Percentiles rank a stretch among this genome's conserved stretches.
Conservation (phyloP, 306 rosid species). For the Cyamopsis tetragonoloba region DNA sequence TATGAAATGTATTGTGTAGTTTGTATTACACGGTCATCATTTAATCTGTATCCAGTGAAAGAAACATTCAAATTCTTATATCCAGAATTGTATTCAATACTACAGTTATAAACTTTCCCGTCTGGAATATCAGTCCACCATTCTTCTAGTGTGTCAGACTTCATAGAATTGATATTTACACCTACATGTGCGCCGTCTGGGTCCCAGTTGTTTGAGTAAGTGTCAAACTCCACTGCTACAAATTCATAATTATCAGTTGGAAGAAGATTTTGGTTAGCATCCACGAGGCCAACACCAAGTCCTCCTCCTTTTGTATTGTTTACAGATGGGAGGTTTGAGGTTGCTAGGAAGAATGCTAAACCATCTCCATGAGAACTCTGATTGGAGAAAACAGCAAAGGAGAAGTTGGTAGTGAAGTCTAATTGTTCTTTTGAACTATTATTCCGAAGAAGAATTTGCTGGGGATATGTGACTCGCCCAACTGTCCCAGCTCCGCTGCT, state of each 20-base stretch:
- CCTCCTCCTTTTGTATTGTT: background rate
- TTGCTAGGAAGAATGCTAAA: slow-evolving; percentile 44
- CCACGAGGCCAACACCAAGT: slow-evolving; percentile 27
- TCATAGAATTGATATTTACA: slow-evolving; percentile 19
- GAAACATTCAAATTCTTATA: background rate
- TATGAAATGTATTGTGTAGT: background rate
- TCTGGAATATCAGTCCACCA: slow-evolving; percentile 9
- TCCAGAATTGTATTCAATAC: background rate
- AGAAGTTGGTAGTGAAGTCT: slow-evolving; percentile 35
- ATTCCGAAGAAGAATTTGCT: slow-evolving; percentile 29
- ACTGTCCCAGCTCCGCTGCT: background rate
- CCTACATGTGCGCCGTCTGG: slow-evolving; percentile 22
- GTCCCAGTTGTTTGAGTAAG: slow-evolving; percentile 13
- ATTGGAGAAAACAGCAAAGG: slow-evolving; percentile 37
- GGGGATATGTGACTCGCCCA: slow-evolving; percentile 15
- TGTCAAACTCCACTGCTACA: slow-evolving; percentile 52
- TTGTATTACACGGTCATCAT: background rate
- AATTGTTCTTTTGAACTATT: background rate
- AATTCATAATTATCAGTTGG: background rate
- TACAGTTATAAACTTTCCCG: background rate
- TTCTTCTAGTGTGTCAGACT: background rate
- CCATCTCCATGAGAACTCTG: slow-evolving; percentile 23
- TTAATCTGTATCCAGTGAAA: background rate
- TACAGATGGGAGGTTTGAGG: background rate
- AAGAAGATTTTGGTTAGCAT: background rate